Conservation (phyloP, 768 basidiomycete species). For the Pleurotus sapidus region DNA sequence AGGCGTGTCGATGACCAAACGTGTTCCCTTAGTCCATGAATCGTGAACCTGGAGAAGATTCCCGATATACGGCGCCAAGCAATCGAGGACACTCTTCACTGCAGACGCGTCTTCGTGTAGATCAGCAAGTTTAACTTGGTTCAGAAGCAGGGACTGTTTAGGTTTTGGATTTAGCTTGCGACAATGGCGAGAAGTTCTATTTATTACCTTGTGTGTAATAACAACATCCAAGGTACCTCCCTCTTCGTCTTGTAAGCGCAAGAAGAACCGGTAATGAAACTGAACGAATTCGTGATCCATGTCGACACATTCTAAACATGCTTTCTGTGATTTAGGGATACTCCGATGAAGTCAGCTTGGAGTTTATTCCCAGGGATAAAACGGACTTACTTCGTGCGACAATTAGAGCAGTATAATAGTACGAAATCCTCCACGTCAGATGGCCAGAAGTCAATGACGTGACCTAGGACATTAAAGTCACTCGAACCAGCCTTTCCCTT, state of each 20-base stretch:
- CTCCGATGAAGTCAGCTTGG: constrained; percentile 27
- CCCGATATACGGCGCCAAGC: constrained; percentile 45
- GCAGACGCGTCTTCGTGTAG: constrained; percentile 36
- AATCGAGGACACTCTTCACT: constrained; percentile 32
- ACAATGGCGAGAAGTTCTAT: neutral
- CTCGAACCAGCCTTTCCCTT: constrained; percentile 31
- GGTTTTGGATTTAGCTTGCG: neutral
- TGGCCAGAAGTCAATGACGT: constrained; percentile 56
- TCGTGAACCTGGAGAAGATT: constrained; percentile 41
- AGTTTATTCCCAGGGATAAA: neutral
- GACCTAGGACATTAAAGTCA: constrained; percentile 43
- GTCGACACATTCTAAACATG: constrained; percentile 53
- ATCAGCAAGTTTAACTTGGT: constrained; percentile 41
- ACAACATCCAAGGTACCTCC: constrained; percentile 41
- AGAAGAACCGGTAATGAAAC: constrained; percentile 44
- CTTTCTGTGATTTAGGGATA: constrained; percentile 35
- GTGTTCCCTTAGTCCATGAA: neutral
- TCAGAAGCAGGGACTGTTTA: constrained; percentile 39
- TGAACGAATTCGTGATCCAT: constrained; percentile 47
- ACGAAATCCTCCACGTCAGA: constrained; percentile 44
- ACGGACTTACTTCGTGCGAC: constrained; percentile 43
- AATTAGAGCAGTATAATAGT: constrained; percentile 48
- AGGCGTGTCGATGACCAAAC: neutral
- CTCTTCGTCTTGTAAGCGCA: constrained; percentile 50
- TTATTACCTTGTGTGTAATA: constrained; percentile 42